Conservation (phyloP, 257 asterid genomes). For the Fraxinus excelsior region DNA sequence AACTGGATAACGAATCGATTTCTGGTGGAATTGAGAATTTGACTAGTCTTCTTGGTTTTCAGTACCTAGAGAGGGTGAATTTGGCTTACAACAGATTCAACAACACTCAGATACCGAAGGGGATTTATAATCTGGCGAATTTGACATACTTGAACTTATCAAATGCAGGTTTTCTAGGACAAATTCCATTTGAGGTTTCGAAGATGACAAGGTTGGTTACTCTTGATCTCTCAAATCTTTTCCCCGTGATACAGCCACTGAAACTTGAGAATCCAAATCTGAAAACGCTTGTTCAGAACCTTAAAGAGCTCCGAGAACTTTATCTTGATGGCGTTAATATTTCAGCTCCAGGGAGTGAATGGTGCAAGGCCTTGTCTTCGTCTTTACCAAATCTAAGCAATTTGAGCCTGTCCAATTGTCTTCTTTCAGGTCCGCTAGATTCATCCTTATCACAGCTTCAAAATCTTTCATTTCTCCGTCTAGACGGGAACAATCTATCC, state of each 20-base stretch:
- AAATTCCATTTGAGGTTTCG: conserved; percentile 25
- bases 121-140: conserved; percentile 17
- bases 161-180: conserved; percentile 27
- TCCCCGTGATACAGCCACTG: not conserved
- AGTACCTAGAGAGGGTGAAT: conserved; percentile 30
- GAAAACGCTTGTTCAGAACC: conserved; percentile 26
- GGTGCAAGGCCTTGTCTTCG: conserved; percentile 30
- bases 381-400: conserved; percentile 29
- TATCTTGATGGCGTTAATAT: conserved; percentile 36
- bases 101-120: conserved; percentile 9
- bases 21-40: conserved; percentile 17
- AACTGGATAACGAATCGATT: conserved; percentile 18
- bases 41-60: conserved; percentile 22
- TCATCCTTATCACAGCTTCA: conserved; percentile 12
- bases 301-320: conserved; percentile 26
- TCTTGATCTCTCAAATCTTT: conserved; percentile 31
- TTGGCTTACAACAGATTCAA: conserved; percentile 27
- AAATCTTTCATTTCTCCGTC: not conserved
- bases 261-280: conserved; percentile 28
- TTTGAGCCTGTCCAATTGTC: conserved; percentile 27
- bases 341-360: conserved; percentile 22
- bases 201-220: conserved; percentile 23
- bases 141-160: conserved; percentile 32
- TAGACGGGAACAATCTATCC: conserved; percentile 9
- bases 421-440: conserved; percentile 33